Percentiles rank a stretch among this genome's conserved stretches.
Conservation (phyloP, 2,329 filamentous ascomycete genomes). For the Pseudodiploospora longispora region DNA sequence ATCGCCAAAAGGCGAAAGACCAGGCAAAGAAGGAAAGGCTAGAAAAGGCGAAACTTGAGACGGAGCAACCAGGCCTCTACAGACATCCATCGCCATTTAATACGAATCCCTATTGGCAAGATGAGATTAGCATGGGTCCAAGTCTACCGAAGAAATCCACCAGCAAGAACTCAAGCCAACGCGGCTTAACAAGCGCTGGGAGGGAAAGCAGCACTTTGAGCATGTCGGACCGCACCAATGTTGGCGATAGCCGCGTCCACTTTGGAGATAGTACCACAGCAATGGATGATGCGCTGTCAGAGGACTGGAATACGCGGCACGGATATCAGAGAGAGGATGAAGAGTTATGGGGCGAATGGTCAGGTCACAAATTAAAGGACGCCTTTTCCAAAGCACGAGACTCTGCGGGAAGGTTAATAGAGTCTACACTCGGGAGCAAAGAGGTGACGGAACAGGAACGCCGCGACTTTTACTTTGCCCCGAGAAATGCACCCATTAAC, state of each 20-base stretch:
- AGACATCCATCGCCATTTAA: constrained; percentile 74
- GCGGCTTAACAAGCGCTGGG: constrained; percentile 50
- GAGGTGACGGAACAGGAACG: constrained; percentile 43
- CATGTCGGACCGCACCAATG: constrained; percentile 29
- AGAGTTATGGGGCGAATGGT: constrained; percentile 67
- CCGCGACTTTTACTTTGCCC: constrained; percentile 53
- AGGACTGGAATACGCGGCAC: constrained; percentile 62
- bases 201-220: constrained; percentile 43
- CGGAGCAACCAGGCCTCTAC: constrained; percentile 65
- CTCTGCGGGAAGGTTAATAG: constrained; percentile 46
- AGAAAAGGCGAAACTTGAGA: constrained; percentile 56
- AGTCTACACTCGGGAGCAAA: constrained; percentile 45
- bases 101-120: constrained; percentile 82
- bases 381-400: constrained; percentile 51
- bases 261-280: constrained; percentile 21
- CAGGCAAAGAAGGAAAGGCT: constrained; percentile 61
- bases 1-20: constrained; percentile 61
- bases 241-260: constrained; percentile 27
- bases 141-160: constrained; percentile 56
- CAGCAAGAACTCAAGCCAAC: constrained; percentile 51
- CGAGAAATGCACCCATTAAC: constrained; percentile 67
- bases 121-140: constrained; percentile 79
- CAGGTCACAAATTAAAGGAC: constrained; percentile 48
- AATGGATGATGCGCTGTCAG: constrained; percentile 23
- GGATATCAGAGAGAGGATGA: constrained; percentile 85